Evolutionary conservation across 2,329 filamentous ascomycete genomes (phyloP), one percentile per base, ranked within the genome.

Genomic region (Fusarium sp.): DNA sequence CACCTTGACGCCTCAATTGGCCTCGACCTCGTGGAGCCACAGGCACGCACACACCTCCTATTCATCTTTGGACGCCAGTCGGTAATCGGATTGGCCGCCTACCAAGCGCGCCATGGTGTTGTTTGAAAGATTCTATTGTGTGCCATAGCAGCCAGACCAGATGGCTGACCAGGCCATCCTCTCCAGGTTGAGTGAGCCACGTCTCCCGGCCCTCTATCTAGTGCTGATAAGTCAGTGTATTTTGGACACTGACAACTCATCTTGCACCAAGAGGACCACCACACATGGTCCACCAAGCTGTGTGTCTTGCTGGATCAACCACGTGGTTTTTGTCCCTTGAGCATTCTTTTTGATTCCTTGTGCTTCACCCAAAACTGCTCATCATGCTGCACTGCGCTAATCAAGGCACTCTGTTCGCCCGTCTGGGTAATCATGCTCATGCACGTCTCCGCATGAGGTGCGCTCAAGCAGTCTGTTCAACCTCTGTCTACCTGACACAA

Each of bases 401-500:
- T 52, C 47, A 52, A n/a, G 5, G 16, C 47, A 52, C 18, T 54
- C 27, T 54, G 47, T 31, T 31, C 47, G 47, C 47, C 47, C 18
- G n/a, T 29, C 47, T 52, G 25, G 47, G 25, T 50, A 29, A 18
- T 54, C 47, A 54, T 54, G 47, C 47, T 54, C 47, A 54, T 54
- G 47, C 47, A 54, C 47, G 47, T 54, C 47, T 54, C 47, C 47
- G 47, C 47, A 54, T 54, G 47, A 52, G 47, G 47, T 33, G 58
- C 31, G 29, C 40, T 70, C 47, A 50, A 61, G 66, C 40, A 22
- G 35, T 56, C 31, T 62, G 27, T 57, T 52, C 47, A 54, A 54
- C 47, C 27, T 54, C 47, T 54, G 27, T 29, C 45, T 68, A 74
- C 59, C 71, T 73, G 70, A 70, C 54, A 66, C 59, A 14, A 35